Percentiles rank a stretch among this genome's conserved stretches.
These are phyloP conservation scores for Infundibulicybe gibba DNA, from an alignment of 768 basidiomycete genomes.

Conservation along the genomic window DNA sequence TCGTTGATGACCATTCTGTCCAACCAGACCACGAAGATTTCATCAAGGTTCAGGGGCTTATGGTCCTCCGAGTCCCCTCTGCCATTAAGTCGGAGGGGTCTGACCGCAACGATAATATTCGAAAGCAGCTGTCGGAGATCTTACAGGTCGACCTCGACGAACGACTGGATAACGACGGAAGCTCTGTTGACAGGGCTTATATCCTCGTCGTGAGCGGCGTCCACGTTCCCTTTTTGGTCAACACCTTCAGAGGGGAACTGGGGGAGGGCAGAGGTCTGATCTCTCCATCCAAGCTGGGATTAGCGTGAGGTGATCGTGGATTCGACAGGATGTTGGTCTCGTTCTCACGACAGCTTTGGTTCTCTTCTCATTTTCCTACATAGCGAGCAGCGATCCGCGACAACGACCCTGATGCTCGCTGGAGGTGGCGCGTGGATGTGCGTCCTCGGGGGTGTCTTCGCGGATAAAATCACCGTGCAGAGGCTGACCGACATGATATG, in stretches of 20 bases:
- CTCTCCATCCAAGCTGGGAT: constrained; percentile 23
- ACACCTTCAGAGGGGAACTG: constrained; percentile 15
- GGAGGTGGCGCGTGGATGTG: constrained; percentile 24
- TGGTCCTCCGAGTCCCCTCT: too few species aligned
- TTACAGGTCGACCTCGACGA: too few species aligned
- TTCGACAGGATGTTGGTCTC: constrained; percentile 6
- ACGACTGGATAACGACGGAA: not conserved
- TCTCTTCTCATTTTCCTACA: not conserved
- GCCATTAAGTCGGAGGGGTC: too few species aligned
- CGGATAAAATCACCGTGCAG: constrained; percentile 21
- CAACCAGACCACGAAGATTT: too few species aligned
- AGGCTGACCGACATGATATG: constrained; percentile 27
- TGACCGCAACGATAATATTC: too few species aligned
- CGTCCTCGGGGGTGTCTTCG: constrained; percentile 27
- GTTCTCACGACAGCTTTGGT: not conserved
- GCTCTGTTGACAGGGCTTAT: not conserved
- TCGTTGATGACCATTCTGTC: not conserved
- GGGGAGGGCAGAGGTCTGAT: constrained; percentile 25
- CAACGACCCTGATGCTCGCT: constrained; percentile 5
- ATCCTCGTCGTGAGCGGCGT: not conserved
- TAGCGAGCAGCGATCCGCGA: not conserved
- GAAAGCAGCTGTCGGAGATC: not conserved
- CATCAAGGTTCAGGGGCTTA: too few species aligned
- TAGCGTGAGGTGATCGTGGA: constrained; percentile 12
- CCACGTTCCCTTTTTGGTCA: constrained; percentile 13